Percentiles rank a stretch among this genome's conserved stretches.
These are phyloP conservation scores for Rhizopogon sp. DNA, from an alignment of 768 basidiomycete species.

Conservation along the genomic window DNA sequence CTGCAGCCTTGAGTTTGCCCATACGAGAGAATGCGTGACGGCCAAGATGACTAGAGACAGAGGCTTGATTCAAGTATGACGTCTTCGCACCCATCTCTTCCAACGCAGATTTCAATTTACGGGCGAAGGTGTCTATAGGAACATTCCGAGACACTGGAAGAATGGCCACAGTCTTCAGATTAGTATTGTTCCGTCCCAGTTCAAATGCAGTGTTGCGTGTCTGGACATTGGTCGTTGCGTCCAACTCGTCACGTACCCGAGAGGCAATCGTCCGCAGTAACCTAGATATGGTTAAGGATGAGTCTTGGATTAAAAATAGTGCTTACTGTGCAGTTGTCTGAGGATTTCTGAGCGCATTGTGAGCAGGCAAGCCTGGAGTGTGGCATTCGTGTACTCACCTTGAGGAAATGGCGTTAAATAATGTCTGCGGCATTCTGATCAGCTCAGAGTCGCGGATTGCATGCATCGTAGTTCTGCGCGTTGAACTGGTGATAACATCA, in stretches of 20 bases:
- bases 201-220: slow-evolving; percentile 51
- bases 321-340: slow-evolving; percentile 79
- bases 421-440: slow-evolving; percentile 92
- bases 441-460: slow-evolving; percentile 98
- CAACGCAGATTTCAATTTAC: slow-evolving; percentile 80
- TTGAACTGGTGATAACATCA: slow-evolving; percentile 91
- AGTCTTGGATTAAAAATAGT: not conserved
- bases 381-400: slow-evolving; percentile 38
- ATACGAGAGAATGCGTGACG: slow-evolving; percentile 93
- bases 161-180: slow-evolving; percentile 92
- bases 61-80: slow-evolving; percentile 89
- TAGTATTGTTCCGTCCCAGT: slow-evolving; percentile 73
- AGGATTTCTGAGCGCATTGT: slow-evolving; percentile 52
- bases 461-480: slow-evolving; percentile 86
- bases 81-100: slow-evolving; percentile 94
- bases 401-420: slow-evolving; percentile 96
- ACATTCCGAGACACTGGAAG: slow-evolving; percentile 83
- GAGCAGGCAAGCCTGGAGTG: not conserved
- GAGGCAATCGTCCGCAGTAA: slow-evolving; percentile 87
- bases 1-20: slow-evolving; percentile 92
- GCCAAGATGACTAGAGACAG: slow-evolving; percentile 87
- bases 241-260: slow-evolving; percentile 81
- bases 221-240: slow-evolving; percentile 49
- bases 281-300: slow-evolving; percentile 29
- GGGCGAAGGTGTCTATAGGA: slow-evolving; percentile 85